phyloP scores from a whole-genome alignment of 768 basidiomycete genomes.

The Suillus subalutaceus region DNA sequence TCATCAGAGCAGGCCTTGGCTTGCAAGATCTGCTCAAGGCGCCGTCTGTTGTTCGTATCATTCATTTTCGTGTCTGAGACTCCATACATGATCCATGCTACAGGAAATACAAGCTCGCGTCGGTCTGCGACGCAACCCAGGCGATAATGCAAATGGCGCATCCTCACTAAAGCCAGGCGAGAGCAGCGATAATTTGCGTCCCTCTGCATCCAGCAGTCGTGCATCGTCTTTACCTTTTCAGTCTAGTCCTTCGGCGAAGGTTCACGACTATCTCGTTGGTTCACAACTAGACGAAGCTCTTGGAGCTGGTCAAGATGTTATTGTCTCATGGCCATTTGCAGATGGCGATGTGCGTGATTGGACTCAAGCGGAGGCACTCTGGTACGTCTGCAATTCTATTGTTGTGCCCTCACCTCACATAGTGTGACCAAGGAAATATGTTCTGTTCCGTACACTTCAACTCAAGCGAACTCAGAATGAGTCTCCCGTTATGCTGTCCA shows the following conservation, averaged over 20 bases:
- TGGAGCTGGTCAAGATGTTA: slow-evolving; percentile 69
- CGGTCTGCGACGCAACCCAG: slow-evolving; percentile 55
- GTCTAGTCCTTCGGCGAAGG: slow-evolving; percentile 47
- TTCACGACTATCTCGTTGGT: slow-evolving; percentile 85
- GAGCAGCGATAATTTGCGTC: slow-evolving; percentile 29
- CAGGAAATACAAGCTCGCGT: slow-evolving; percentile 84
- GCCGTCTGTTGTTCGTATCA: slow-evolving; percentile 70
- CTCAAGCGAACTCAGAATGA: slow-evolving; percentile 86
- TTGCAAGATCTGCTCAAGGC: slow-evolving; percentile 77
- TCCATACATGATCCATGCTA: slow-evolving; percentile 11
- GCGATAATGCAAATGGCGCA: slow-evolving; percentile 32
- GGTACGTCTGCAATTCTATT: slow-evolving; percentile 52
- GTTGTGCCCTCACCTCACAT: background rate
- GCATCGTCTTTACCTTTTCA: slow-evolving; percentile 50
- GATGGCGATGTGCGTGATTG: slow-evolving; percentile 76
- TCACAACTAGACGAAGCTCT: slow-evolving; percentile 79
- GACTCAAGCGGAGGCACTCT: slow-evolving; percentile 86
- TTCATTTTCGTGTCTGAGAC: slow-evolving; percentile 1
- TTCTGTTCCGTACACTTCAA: slow-evolving; percentile 74
- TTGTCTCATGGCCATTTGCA: slow-evolving; percentile 82
- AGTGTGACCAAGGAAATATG: slow-evolving; percentile 67
- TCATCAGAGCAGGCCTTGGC: slow-evolving; percentile 76
- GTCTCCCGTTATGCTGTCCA: slow-evolving; percentile 79
- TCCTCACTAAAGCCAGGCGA: slow-evolving; percentile 20
- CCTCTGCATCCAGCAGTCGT: slow-evolving; percentile 49